phyloP scores from a whole-genome alignment of 2,329 filamentous ascomycete species.

The Westerdykella aurantiaca region DNA sequence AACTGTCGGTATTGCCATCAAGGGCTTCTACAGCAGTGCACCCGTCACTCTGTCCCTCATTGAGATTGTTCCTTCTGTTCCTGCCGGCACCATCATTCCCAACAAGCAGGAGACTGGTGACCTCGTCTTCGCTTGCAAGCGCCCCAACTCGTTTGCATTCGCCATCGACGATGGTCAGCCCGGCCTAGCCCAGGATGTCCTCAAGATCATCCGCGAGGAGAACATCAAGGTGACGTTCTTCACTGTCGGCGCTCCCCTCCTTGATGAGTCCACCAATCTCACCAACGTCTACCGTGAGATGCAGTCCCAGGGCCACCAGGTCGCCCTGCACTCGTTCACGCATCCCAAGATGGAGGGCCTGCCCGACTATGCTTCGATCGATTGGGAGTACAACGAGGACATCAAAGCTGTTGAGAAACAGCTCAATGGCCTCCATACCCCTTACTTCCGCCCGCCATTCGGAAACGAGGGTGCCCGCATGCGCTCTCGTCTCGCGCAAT shows the following conservation, averaged over 20 bases:
- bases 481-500: slow-evolving; percentile 54
- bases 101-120: slow-evolving; percentile 57
- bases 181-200: slow-evolving; percentile 53
- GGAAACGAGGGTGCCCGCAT: slow-evolving; percentile 63
- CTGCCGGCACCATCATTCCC: slow-evolving; percentile 49
- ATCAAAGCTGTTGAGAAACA: slow-evolving; percentile 44
- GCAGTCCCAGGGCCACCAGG: slow-evolving; percentile 58
- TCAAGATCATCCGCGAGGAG: slow-evolving; percentile 56
- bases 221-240: slow-evolving; percentile 65
- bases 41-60: slow-evolving; percentile 51
- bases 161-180: slow-evolving; percentile 66
- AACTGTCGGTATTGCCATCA: slow-evolving; percentile 55
- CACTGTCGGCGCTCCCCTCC: slow-evolving; percentile 59
- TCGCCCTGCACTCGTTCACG: slow-evolving; percentile 63
- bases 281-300: slow-evolving; percentile 60
- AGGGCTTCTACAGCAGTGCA: slow-evolving; percentile 56
- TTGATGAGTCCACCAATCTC: slow-evolving; percentile 53
- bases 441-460: slow-evolving; percentile 65
- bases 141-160: slow-evolving; percentile 65
- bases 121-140: slow-evolving; percentile 58
- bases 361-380: slow-evolving; percentile 48
- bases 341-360: slow-evolving; percentile 63
- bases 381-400: slow-evolving; percentile 58
- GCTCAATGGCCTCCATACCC: slow-evolving; percentile 31
- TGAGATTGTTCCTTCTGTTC: slow-evolving; percentile 55